Evolutionary conservation across 2,329 filamentous ascomycete species (phyloP).

Genomic region (Cladosporium sp.): DNA sequence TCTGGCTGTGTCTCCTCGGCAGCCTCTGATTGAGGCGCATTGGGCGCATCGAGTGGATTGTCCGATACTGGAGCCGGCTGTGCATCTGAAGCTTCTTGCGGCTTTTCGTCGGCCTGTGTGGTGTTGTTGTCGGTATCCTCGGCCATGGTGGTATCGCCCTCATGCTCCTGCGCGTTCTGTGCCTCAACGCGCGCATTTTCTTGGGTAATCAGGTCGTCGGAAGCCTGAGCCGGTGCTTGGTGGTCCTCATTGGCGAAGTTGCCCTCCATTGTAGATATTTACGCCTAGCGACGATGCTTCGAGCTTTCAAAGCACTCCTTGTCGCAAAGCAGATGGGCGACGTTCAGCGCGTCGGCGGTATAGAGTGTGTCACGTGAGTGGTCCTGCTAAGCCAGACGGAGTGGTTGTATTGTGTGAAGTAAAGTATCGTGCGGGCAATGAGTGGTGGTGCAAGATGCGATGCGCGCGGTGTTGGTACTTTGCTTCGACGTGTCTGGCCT

Average conservation of each 20-base stretch:
- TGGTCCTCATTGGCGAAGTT: constrained; percentile 35
- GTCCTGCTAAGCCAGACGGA: neutral
- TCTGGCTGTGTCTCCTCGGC: constrained; percentile 28
- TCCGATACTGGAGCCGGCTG: constrained; percentile 33
- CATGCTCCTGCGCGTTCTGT: constrained; percentile 27
- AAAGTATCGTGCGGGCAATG: neutral
- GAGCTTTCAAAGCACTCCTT: constrained; percentile 4
- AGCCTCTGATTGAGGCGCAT: constrained; percentile 37
- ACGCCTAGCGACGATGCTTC: neutral
- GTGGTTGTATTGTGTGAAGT: neutral
- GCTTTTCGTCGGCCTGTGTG: constrained; percentile 19
- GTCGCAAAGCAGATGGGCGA: constrained; percentile 16
- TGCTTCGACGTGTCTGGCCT: constrained; percentile 10
- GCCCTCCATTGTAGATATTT: constrained; percentile 20
- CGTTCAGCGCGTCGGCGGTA: neutral
- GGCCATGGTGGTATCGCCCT: constrained; percentile 37
- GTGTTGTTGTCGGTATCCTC: constrained; percentile 30
- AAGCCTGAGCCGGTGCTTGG: constrained; percentile 35
- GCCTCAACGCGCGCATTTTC: constrained; percentile 38
- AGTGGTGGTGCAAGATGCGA: neutral
- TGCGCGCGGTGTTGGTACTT: constrained; percentile 6
- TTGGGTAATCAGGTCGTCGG: constrained; percentile 37
- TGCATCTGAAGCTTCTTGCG: constrained; percentile 25
- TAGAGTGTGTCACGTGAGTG: neutral
- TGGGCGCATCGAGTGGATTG: constrained; percentile 41